Conservation (phyloP, 306 rosid genomes). For the Astragalus glycyphyllos region DNA sequence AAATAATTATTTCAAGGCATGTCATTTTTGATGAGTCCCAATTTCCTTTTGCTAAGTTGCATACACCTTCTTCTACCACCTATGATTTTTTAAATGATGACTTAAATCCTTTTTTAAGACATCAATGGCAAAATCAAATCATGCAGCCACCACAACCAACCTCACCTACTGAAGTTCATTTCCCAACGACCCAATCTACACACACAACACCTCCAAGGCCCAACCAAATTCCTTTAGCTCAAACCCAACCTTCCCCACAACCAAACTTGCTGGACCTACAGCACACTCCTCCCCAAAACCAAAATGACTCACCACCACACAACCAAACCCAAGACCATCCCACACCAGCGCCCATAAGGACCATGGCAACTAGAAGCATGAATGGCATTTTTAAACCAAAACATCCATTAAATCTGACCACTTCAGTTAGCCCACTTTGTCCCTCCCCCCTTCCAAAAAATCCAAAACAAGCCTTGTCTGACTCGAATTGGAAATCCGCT, state of each 20-base stretch:
- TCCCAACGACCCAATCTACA: too few species aligned
- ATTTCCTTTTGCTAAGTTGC: neutral
- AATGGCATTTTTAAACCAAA: constrained; percentile 7
- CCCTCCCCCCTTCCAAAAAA: neutral
- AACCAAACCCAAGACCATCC: too few species aligned
- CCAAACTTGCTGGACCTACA: too few species aligned
- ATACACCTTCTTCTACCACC: neutral
- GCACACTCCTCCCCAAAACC: too few species aligned
- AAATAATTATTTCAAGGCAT: neutral
- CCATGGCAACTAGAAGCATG: too few species aligned
- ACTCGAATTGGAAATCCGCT: constrained; percentile 8
- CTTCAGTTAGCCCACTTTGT: neutral
- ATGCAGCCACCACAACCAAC: neutral
- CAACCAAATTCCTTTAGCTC: neutral
- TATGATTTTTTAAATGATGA: neutral
- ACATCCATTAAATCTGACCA: too few species aligned
- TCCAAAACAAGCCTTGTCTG: neutral
- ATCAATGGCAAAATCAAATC: neutral
- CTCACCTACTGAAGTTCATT: too few species aligned
- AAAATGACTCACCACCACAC: too few species aligned
- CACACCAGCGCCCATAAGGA: too few species aligned
- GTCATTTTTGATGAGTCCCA: neutral
- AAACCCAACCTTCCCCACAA: too few species aligned
- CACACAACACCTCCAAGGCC: neutral
- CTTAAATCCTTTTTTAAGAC: neutral